Conservation (phyloP, 371 early-diverging fungal species). For the Parasitella parasitica region DNA sequence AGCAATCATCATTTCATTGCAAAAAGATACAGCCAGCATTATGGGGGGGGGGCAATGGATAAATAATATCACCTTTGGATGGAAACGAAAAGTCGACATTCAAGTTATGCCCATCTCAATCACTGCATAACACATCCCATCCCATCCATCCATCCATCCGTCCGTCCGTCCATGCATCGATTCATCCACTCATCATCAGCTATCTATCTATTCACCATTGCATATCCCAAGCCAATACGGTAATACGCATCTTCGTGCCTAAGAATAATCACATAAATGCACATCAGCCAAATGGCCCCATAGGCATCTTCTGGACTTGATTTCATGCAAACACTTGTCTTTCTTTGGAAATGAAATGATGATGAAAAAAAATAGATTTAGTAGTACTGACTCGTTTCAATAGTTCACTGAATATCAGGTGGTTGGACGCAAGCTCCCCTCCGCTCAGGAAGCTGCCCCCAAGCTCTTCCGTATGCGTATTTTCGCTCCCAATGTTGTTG, state of each 20-base stretch:
- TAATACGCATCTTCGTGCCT: too few relatives aligned
- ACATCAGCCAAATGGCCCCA: too few relatives aligned
- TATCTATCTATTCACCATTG: too few relatives aligned
- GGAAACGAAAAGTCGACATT: neutral
- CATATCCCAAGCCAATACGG: too few relatives aligned
- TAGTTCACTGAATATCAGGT: constrained; percentile 81
- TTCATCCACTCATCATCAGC: neutral
- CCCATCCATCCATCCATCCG: constrained; percentile 1
- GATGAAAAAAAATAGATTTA: neutral
- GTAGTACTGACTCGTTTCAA: constrained; percentile 5
- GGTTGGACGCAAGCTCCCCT: constrained; percentile 93
- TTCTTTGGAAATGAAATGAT: constrained; percentile 1
- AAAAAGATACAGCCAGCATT: neutral
- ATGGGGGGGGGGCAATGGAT: neutral
- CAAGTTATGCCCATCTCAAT: too few relatives aligned
- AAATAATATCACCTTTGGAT: neutral
- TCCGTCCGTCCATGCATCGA: constrained; percentile 1
- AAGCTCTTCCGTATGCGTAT: constrained; percentile 98
- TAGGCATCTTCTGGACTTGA: too few relatives aligned
- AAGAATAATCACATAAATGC: too few relatives aligned
- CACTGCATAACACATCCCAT: neutral
- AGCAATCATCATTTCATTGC: neutral
- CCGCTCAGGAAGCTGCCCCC: constrained; percentile 92
- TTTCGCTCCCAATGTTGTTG: constrained; percentile 98
- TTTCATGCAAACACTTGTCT: neutral